Conservation (phyloP, 169 alveolate genomes). For the Fabrea salina region DNA sequence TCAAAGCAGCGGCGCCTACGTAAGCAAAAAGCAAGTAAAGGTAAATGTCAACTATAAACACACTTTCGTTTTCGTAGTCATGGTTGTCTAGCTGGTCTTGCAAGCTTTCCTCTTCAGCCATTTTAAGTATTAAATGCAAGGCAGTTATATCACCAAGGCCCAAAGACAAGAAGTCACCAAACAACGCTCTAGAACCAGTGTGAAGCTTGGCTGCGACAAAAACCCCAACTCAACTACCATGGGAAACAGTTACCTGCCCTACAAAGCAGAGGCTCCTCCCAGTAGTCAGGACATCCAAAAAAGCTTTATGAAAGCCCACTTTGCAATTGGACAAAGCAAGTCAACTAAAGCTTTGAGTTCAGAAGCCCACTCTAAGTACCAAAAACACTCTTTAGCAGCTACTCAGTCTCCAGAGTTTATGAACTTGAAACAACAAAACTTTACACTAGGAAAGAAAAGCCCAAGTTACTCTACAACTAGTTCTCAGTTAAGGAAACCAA, state of each 20-base stretch:
- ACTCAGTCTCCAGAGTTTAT: not conserved
- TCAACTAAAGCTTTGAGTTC: not conserved
- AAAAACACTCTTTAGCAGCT: not conserved
- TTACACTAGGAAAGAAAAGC: not conserved
- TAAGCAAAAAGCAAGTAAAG: not conserved
- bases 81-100: not conserved
- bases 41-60: not conserved
- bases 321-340: not conserved
- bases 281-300: not conserved
- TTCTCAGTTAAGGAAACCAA: not conserved
- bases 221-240: not conserved
- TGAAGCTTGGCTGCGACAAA: constrained; percentile 23
- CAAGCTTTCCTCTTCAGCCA: not conserved
- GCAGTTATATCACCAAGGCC: constrained; percentile 22
- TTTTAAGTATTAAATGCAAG: constrained; percentile 21
- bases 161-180: constrained; percentile 18
- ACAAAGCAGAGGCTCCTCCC: not conserved
- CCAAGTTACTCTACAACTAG: constrained; percentile 3
- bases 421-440: not conserved
- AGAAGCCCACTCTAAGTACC: not conserved
- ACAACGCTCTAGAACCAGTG: constrained; percentile 16
- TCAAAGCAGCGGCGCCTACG: not conserved
- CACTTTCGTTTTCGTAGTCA: not conserved
- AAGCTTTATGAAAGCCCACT: not conserved
- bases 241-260: not conserved